Percentiles rank a stretch among this genome's conserved stretches.
Conservation (phyloP, 2,329 filamentous ascomycete genomes). For the Plectosphaerella sp. region DNA sequence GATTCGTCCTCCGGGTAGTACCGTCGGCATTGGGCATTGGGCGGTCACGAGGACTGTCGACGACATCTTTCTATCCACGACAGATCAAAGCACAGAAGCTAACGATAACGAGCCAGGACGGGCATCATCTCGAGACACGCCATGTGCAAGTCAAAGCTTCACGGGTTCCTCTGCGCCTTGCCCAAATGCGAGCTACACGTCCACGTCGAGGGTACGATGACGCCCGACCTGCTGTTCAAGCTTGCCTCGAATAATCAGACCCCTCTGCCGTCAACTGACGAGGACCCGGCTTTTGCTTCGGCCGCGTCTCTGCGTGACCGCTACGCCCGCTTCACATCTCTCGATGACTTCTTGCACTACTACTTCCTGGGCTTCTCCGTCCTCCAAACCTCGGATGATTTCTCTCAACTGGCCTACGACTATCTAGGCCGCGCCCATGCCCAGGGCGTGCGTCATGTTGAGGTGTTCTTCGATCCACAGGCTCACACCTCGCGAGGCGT, state of each 20-base stretch:
- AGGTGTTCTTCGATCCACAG: conserved; percentile 79
- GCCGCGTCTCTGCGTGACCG: conserved; percentile 48
- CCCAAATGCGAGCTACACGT: conserved; percentile 81
- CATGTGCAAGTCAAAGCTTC: conserved; percentile 53
- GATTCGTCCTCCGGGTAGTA: too few species aligned
- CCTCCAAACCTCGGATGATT: conserved; percentile 60
- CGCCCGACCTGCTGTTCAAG: conserved; percentile 63
- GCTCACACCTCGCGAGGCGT: conserved; percentile 63
- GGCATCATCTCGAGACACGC: not conserved
- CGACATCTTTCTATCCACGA: too few species aligned
- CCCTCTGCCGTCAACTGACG: conserved; percentile 44
- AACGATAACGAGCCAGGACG: not conserved
- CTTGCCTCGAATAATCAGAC: conserved; percentile 65
- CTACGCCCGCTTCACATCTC: conserved; percentile 62
- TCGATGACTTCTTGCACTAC: conserved; percentile 72
- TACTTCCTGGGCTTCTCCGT: conserved; percentile 74
- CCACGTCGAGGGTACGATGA: conserved; percentile 71
- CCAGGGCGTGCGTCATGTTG: conserved; percentile 65
- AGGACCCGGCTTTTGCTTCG: conserved; percentile 59
- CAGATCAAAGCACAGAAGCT: not conserved
- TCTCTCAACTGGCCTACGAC: conserved; percentile 64
- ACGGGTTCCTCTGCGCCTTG: conserved; percentile 57
- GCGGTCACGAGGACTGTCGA: too few species aligned
- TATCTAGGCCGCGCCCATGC: conserved; percentile 63
- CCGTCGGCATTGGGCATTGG: too few species aligned